These are phyloP conservation scores for Truncatella angustata DNA, from an alignment of 2,329 filamentous ascomycete genomes.

Conservation along the genomic window DNA sequence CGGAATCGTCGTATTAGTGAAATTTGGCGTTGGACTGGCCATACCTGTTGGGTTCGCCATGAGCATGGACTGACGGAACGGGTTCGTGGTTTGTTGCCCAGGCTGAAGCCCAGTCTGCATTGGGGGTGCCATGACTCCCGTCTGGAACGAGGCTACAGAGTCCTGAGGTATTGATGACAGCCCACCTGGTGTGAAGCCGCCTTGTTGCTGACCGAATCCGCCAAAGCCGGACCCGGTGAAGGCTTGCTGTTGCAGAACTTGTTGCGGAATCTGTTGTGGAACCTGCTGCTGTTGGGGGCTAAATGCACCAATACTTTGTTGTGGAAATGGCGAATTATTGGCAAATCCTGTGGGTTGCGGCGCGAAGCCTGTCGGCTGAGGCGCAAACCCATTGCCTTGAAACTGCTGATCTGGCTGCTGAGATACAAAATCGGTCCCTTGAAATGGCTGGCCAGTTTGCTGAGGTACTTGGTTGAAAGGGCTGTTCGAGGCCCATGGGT, in stretches of 20 bases:
- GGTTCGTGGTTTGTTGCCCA: constrained; percentile 73
- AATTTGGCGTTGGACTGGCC: constrained; percentile 18
- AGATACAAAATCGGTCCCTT: constrained; percentile 23
- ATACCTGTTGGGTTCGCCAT: constrained; percentile 53
- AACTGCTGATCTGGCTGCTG: constrained; percentile 34
- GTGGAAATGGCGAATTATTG: constrained; percentile 41
- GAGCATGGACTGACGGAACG: constrained; percentile 91
- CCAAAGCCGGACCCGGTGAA: constrained; percentile 78
- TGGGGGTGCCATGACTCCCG: constrained; percentile 38
- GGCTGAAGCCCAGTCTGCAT: constrained; percentile 41
- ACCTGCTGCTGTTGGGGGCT: constrained; percentile 36
- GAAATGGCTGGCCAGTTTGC: constrained; percentile 32
- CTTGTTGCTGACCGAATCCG: constrained; percentile 62
- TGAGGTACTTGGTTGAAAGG: constrained; percentile 31
- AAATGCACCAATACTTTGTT: constrained; percentile 30
- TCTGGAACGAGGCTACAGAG: constrained; percentile 49
- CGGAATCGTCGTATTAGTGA: constrained; percentile 36
- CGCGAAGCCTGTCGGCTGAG: constrained; percentile 31
- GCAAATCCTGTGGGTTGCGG: constrained; percentile 35
- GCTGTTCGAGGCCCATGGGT: constrained; percentile 35
- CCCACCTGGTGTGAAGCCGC: constrained; percentile 51
- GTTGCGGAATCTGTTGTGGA: constrained; percentile 37
- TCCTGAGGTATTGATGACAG: constrained; percentile 60
- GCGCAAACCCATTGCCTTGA: constrained; percentile 26
- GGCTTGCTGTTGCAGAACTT: constrained; percentile 36